Evolutionary conservation across 2,329 filamentous ascomycete genomes (phyloP), one percentile per base, ranked within the genome.

Genomic region (Aspergillus viridinutans): DNA sequence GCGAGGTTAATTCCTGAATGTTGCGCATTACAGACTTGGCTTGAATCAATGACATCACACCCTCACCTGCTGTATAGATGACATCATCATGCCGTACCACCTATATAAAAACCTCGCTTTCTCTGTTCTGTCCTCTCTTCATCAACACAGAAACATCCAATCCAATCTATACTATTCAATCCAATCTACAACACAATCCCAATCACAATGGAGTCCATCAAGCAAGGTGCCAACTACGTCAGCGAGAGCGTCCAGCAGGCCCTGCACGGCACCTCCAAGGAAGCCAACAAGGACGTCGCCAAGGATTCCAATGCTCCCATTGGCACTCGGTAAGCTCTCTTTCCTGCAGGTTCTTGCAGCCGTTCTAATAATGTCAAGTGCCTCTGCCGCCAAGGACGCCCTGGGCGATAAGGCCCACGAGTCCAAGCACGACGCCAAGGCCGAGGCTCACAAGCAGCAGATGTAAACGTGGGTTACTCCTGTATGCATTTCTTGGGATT

Each of bases 211-310:
- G 32, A 43, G 17, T 40, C 50, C 50, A 43, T 52, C 40, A 28
- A 67, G 80, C 83, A 87, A 77, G 82, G 81, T 69, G 84, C 78
- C 77, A 87, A 87, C 82, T 88, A 88, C 83, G 84, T 88, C 76
- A 76, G 83, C 64, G 86, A 88, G 80, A 77, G 79, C 68, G 74
- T 85, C 71, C 80, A 87, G 79, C 77, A 85, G 72, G 78, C 78
- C 59, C 70, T 79, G 61, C 77, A 78, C 60, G 79, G 81, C 64
- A 77, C 82, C 60, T 83, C 80, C 77, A 88, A 89, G 83, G 85
- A 88, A 78, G 78, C 78, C 78, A 88, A 89, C 83, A 88, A 89
- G 83, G 71, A 81, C 64, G 80, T 85, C 63, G 86, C 85, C 73
- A 88, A 88, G 81, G 83, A 85, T 71, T 72, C 65, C 72, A 76